Evolutionary conservation across 805 yeast species (phyloP), one percentile per base, ranked within the genome.

Genomic region (Kazachstania psychrophila): DNA sequence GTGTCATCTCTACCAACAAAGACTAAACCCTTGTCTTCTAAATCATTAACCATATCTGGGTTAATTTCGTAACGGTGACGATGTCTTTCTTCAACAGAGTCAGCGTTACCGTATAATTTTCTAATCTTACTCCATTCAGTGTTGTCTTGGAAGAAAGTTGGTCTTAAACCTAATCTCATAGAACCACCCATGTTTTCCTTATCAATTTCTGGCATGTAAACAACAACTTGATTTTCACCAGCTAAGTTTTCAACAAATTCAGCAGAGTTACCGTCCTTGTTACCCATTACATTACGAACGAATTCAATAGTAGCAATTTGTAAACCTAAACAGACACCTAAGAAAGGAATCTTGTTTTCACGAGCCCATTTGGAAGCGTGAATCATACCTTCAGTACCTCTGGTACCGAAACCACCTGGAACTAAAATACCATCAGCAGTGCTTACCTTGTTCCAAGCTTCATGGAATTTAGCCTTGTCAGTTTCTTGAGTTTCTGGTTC

Each of bases 351-450:
- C 54, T 80, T 74, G 67, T 86, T 86, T 62, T 82, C 95, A 67
- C 99, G 79, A n/a, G 98, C 98, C 81, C 94, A 92, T 62, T 84
- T 81, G 38, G 96, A 94, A 42, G 97, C 98, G 26, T 84, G 68
- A 58, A 92, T 71, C 99, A 92, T 92, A 52, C 98, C 99, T 66
- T 92, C 97, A 41, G 86, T 85, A 65, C 99, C 99, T 63, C 99
- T 80, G 34, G 76, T 65, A 41, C 99, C 99, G 56, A 92, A 92
- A 1, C 99, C 99, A 58, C 99, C 99, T 27, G 99, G 98, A 40
- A 92, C 96, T 41, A 92, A 72, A 46, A 92, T 82, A 62, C 98
- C 97, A 62, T 92, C 95, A 18, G 97, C 95, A 52, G 81, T 77
- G 60, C 95, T 84, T 46, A 92, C 78, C 49, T 72, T 68, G 53